phyloP scores from a whole-genome alignment of 148 eudicot species.

The Rhododendron williamsianum region DNA sequence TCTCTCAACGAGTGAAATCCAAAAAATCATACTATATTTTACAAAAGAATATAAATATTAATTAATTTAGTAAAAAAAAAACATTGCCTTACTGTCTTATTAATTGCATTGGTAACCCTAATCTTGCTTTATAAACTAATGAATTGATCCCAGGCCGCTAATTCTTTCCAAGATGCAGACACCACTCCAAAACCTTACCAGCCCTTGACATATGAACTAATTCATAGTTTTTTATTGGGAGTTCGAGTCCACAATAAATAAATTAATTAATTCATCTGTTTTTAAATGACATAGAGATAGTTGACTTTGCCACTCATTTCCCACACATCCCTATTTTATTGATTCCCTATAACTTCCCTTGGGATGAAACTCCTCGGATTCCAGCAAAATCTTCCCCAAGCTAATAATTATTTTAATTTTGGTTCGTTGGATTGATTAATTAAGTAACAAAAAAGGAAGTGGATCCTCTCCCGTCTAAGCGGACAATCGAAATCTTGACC shows the following conservation, averaged over 20 bases:
- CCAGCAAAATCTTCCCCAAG: background rate
- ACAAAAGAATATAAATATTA: too few relatives aligned
- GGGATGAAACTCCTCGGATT: background rate
- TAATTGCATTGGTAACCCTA: too few relatives aligned
- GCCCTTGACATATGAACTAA: background rate
- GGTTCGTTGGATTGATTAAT: background rate
- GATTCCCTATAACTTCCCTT: background rate
- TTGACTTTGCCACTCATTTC: background rate
- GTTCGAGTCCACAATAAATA: background rate
- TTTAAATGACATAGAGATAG: background rate
- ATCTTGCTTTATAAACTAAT: too few relatives aligned
- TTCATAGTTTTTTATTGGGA: background rate
- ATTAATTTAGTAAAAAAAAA: too few relatives aligned
- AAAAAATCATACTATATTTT: too few relatives aligned
- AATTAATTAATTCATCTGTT: background rate
- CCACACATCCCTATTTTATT: background rate
- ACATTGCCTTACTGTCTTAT: too few relatives aligned
- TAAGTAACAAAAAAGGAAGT: background rate
- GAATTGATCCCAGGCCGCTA: too few relatives aligned
- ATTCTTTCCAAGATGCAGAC: too few relatives aligned
- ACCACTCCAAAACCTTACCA: background rate
- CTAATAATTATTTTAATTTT: background rate
- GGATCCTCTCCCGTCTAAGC: too few relatives aligned
- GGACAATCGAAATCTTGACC: too few relatives aligned
- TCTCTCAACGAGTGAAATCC: too few relatives aligned